Evolutionary conservation across 2,329 filamentous ascomycete genomes (phyloP).

Genomic region (Trichoderma sp.): DNA sequence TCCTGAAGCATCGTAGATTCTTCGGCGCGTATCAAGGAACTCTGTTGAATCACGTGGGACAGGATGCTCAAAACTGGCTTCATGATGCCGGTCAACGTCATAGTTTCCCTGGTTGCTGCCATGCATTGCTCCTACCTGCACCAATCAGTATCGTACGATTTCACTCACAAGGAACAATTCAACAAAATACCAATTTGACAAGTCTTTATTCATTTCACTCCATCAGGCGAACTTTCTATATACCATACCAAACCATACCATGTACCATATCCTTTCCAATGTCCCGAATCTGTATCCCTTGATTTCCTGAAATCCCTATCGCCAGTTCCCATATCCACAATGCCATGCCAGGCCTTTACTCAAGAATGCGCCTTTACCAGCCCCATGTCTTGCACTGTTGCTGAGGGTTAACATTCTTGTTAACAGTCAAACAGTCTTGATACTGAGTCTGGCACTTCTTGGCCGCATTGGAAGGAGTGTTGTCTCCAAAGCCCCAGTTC

Average conservation of each 20-base stretch:
- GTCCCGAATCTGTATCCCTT: background rate
- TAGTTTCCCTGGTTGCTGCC: background rate
- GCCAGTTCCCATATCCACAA: background rate
- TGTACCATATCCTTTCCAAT: background rate
- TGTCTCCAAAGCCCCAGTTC: conserved; percentile 39
- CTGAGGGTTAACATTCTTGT: conserved; percentile 44
- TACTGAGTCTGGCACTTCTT: conserved; percentile 56
- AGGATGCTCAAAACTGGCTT: background rate
- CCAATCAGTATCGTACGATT: background rate
- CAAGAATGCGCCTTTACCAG: conserved; percentile 31
- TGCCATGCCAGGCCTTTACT: conserved; percentile 9
- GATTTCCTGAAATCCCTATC: background rate
- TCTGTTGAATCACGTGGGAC: background rate
- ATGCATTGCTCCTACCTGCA: background rate
- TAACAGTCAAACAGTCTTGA: conserved; percentile 51
- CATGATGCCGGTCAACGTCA: background rate
- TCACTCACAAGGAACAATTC: background rate
- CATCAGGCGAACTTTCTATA: background rate
- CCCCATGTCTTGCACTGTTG: conserved; percentile 49
- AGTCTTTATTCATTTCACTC: conserved; percentile 2
- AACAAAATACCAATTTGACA: background rate
- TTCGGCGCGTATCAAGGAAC: background rate
- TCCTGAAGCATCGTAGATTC: background rate
- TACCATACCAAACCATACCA: background rate
- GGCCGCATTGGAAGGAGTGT: conserved; percentile 39